Conservation (phyloP, 2,329 filamentous ascomycete genomes). For the Diaporthe ilicicola region DNA sequence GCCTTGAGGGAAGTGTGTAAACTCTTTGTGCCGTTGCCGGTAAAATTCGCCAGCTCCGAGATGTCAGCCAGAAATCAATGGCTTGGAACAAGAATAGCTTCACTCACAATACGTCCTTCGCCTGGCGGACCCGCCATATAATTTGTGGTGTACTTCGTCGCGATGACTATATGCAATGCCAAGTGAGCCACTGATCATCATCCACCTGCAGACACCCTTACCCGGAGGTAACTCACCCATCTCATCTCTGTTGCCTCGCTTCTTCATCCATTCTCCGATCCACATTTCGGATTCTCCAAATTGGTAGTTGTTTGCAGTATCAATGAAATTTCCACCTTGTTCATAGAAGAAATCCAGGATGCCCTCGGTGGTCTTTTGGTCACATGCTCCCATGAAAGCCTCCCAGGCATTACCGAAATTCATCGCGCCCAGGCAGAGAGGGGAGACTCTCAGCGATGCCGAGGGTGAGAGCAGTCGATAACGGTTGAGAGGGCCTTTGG, state of each 20-base stretch:
- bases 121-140: slow-evolving; percentile 52
- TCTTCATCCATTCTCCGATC: slow-evolving; percentile 77
- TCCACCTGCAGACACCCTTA: background rate
- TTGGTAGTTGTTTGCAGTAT: slow-evolving; percentile 76
- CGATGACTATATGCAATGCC: slow-evolving; percentile 56
- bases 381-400: slow-evolving; percentile 69
- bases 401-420: slow-evolving; percentile 63
- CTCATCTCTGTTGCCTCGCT: slow-evolving; percentile 70
- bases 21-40: slow-evolving; percentile 70
- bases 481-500: slow-evolving; percentile 68
- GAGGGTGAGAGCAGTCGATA: slow-evolving; percentile 73
- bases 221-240: slow-evolving; percentile 54
- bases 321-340: slow-evolving; percentile 76
- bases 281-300: slow-evolving; percentile 66
- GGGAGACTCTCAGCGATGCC: slow-evolving; percentile 72
- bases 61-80: background rate
- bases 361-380: slow-evolving; percentile 67
- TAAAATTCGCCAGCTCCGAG: slow-evolving; percentile 54
- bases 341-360: slow-evolving; percentile 74
- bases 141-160: slow-evolving; percentile 73
- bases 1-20: slow-evolving; percentile 62
- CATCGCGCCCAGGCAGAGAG: slow-evolving; percentile 69
- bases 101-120: slow-evolving; percentile 47
- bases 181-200: background rate
- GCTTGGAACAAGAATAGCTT: background rate